Evolutionary conservation across 2,329 filamentous ascomycete species (phyloP), one percentile per base, ranked within the genome.

Genomic region (Pseudogymnoascus sp.): DNA sequence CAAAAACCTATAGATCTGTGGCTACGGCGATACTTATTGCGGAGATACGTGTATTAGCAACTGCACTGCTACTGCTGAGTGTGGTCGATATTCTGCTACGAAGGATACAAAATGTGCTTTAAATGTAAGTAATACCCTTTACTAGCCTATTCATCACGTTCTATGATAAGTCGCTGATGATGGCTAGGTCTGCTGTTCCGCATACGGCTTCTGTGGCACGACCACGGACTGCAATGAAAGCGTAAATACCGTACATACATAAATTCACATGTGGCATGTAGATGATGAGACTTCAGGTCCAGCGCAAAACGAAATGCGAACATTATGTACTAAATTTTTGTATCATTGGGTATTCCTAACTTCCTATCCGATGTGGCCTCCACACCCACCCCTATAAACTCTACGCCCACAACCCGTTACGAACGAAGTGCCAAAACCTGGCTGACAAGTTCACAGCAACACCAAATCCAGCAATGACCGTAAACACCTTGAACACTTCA

Each of bases 401-500:
- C 46, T 60, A 60, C 7, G 35, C 38, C 16, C 22, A 60, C 24
- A n/a, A 60, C 22, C 59, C 59, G 6, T 33, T 33, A 56, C 26
- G 53, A 59, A 61, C 37, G 26, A 56, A 56, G n/a, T 56, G 16
- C 50, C n/a, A 66, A 33, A 63, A 11, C 56, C 63, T 65, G n/a
- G 37, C 59, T 40, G 31, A 24, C 28, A 68, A 62, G 64, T 73
- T 73, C 2, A 67, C 64, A 5, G 72, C 59, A 19, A 74, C 60
- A 8, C 63, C 70, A 56, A 70, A 67, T 6, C 66, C 65, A 6
- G 70, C 71, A 24, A 73, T 56, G 22, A 73, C 66, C 6, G 71
- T 59, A 62, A 74, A 74, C 14, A 75, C 71, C 11, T 70, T 71
- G 7, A 65, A 65, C 12, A 74, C 66, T 63, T 74, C 72, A 65